phyloP scores from a whole-genome alignment of 106 monocot genomes.

The Alisma plantagoaquatica region DNA sequence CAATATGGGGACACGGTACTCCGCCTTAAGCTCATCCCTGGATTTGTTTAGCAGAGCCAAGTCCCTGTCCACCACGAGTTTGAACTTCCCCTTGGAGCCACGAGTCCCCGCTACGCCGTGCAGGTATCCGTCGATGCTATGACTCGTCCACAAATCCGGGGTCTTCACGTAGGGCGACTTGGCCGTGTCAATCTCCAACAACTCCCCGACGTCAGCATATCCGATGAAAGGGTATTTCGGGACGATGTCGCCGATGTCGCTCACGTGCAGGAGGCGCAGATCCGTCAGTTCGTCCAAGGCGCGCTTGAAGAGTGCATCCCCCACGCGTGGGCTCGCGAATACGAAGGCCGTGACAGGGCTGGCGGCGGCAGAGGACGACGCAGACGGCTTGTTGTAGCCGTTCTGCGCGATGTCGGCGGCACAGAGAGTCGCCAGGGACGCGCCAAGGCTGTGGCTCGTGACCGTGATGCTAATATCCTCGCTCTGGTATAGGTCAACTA shows the following conservation, averaged over 20 bases:
- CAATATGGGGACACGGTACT: conserved; percentile 32
- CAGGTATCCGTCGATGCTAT: conserved; percentile 44
- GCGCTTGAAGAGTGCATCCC: conserved; percentile 36
- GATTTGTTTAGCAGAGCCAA: conserved; percentile 53
- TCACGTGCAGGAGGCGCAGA: conserved; percentile 34
- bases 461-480: conserved; percentile 35
- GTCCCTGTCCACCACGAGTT: conserved; percentile 32
- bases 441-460: conserved; percentile 43
- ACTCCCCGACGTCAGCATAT: conserved; percentile 14
- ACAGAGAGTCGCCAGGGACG: conserved; percentile 26
- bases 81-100: conserved; percentile 23
- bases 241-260: conserved; percentile 33
- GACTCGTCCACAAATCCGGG: conserved; percentile 28
- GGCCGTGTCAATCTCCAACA: conserved; percentile 20
- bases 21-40: conserved; percentile 37
- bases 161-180: conserved; percentile 48
- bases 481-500: conserved; percentile 20
- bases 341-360: conserved; percentile 10
- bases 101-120: conserved; percentile 33
- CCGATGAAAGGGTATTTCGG: conserved; percentile 31
- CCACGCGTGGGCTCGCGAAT: conserved; percentile 44
- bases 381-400: conserved; percentile 17
- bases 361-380: background rate
- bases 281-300: conserved; percentile 15
- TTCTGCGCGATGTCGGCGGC: conserved; percentile 45